Evolutionary conservation across 768 basidiomycete species (phyloP), one percentile per base, ranked within the genome.

Genomic region (Leccinum boreale): DNA sequence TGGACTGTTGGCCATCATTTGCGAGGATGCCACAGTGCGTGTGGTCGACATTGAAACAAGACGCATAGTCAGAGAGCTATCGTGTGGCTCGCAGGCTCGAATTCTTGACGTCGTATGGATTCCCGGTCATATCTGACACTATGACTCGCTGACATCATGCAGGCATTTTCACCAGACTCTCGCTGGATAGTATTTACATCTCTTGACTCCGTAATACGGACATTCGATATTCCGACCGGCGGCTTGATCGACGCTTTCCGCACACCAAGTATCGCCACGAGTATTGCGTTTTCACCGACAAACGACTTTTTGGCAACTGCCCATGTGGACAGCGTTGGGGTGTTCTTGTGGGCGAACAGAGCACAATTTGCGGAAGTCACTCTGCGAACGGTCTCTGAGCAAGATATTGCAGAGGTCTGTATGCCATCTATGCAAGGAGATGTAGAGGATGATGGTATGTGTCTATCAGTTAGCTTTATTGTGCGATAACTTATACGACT

Each of bases 291-390:
- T 72, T 98, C 95, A 3, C 97, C 97, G 0, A 89, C 93, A 0
- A 90, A 90, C 55, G 97, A 98, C 71, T 98, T 99, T 76, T 75
- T 99, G 60, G 97, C 97, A 1, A 95, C 95, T 10, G 81, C 92
- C 1, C 97, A 99, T 70, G 86, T 97, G 6, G 95, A 97, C 64
- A 94, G 87, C 58, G 88, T 98, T 53, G 97, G 95, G 11, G 82
- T 99, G 2, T 95, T 89, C 72, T 81, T 99, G n/a, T 99, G 97
- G 94, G 93, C 95, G 12, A 98, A 99, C 73, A 86, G 94, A 50
- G 94, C 95, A 10, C 97, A 98, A 69, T 98, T 94, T 70, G 73
- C 87, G 0, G 90, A 96, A 58, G 82, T 97, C 17, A 79, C 93
- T 2, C 85, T 95, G 71, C 84, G 86, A 56, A 85, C 84, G 53